These are phyloP conservation scores for Dothistroma pini DNA, from an alignment of 2,329 filamentous ascomycete genomes.

Conservation along the genomic window DNA sequence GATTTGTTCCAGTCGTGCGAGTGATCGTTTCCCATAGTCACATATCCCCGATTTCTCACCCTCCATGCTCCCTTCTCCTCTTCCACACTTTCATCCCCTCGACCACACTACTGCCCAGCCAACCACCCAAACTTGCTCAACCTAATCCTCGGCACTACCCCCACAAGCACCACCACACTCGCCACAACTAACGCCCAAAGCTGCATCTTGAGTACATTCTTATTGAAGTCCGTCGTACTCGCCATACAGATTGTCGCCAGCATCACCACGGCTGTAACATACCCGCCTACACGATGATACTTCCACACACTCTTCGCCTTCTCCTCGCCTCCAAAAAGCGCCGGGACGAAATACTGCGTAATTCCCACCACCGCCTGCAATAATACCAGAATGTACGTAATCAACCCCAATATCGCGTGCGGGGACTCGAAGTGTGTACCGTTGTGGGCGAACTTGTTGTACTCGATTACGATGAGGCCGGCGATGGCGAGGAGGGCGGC, in stretches of 20 bases:
- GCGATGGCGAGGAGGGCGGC: slow-evolving; percentile 59
- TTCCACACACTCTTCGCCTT: slow-evolving; percentile 83
- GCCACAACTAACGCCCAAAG: slow-evolving; percentile 72
- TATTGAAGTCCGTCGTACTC: slow-evolving; percentile 71
- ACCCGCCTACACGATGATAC: slow-evolving; percentile 78
- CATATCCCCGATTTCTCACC: neutral
- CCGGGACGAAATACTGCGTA: slow-evolving; percentile 73
- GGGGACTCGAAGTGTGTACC: slow-evolving; percentile 72
- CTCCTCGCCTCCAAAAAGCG: slow-evolving; percentile 71
- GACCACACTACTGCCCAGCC: slow-evolving; percentile 27
- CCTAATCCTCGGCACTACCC: slow-evolving; percentile 74
- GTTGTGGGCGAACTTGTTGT: slow-evolving; percentile 72
- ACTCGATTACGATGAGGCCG: slow-evolving; percentile 69
- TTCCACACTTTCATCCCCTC: neutral
- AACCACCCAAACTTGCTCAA: slow-evolving; percentile 71
- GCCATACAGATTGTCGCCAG: slow-evolving; percentile 72
- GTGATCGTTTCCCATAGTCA: too few species aligned
- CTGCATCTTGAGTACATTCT: slow-evolving; percentile 64
- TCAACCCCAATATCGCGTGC: slow-evolving; percentile 79
- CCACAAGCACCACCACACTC: slow-evolving; percentile 62
- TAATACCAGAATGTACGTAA: slow-evolving; percentile 65
- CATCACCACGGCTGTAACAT: slow-evolving; percentile 66
- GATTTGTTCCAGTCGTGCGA: neutral
- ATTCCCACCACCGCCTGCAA: slow-evolving; percentile 76
- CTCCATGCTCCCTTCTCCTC: neutral